Evolutionary conservation across 2,329 filamentous ascomycete species (phyloP).

Genomic region (Trichoderma guizhouense): DNA sequence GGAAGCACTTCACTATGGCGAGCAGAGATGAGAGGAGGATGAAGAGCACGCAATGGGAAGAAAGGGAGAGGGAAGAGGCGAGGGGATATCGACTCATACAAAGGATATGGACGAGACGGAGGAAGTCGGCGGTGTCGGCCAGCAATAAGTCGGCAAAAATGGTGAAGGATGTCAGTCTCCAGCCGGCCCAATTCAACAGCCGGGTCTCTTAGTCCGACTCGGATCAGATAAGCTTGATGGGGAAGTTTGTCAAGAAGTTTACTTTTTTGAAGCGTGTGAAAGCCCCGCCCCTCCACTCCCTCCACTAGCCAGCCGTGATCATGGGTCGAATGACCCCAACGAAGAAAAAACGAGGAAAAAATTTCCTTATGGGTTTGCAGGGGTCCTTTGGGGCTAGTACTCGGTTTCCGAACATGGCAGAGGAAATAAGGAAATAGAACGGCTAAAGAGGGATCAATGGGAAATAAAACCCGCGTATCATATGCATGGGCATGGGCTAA

Average conservation of each 20-base stretch:
- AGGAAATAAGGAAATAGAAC: background rate
- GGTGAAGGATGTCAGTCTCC: background rate
- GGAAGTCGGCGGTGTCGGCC: background rate
- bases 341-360: background rate
- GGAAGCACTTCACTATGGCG: background rate
- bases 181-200: slow-evolving; percentile 9
- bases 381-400: background rate
- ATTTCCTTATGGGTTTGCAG: background rate
- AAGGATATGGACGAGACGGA: background rate
- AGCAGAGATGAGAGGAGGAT: background rate
- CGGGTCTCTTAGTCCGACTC: background rate
- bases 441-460: background rate
- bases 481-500: background rate
- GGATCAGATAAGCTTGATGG: slow-evolving; percentile 17
- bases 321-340: background rate
- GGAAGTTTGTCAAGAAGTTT: background rate
- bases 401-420: background rate
- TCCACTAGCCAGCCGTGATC: background rate
- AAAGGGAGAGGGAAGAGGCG: background rate
- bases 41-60: background rate
- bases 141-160: background rate
- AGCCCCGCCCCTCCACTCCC: background rate
- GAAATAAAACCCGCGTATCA: background rate
- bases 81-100: slow-evolving; percentile 5
- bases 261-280: background rate